Percentiles rank a stretch among this genome's conserved stretches.
Evolutionary conservation across 1,139 yeast genomes (phyloP).

Genomic region (Blastobotrys raffinosifermentans): DNA sequence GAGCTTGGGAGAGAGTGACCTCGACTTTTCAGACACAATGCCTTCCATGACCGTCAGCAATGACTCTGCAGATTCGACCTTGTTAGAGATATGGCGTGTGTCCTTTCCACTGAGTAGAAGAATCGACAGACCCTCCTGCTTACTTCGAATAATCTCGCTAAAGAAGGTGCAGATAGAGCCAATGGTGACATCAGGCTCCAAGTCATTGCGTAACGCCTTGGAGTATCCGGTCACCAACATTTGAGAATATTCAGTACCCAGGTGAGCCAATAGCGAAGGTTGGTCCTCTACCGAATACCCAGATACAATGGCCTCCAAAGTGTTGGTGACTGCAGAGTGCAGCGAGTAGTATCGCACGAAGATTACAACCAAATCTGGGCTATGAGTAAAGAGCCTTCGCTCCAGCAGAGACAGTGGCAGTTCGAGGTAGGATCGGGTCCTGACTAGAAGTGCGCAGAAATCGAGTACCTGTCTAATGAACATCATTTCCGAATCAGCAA

Average conservation of each 20-base stretch:
- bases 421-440: slow-evolving; percentile 49
- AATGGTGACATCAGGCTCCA: slow-evolving; percentile 52
- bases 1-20: slow-evolving; percentile 24
- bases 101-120: slow-evolving; percentile 70
- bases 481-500: slow-evolving; percentile 25
- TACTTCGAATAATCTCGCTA: slow-evolving; percentile 60
- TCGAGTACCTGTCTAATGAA: slow-evolving; percentile 36
- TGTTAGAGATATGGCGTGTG: slow-evolving; percentile 33
- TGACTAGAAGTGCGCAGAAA: slow-evolving; percentile 43
- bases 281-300: slow-evolving; percentile 45
- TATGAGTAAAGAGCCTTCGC: slow-evolving; percentile 46
- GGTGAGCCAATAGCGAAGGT: slow-evolving; percentile 76
- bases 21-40: slow-evolving; percentile 40
- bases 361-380: slow-evolving; percentile 54
- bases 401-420: slow-evolving; percentile 61
- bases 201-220: slow-evolving; percentile 52
- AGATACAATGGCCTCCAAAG: slow-evolving; percentile 57
- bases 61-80: slow-evolving; percentile 27
- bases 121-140: slow-evolving; percentile 83
- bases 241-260: slow-evolving; percentile 60
- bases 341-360: slow-evolving; percentile 48
- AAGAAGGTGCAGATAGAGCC: slow-evolving; percentile 63
- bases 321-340: slow-evolving; percentile 48
- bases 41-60: slow-evolving; percentile 56
- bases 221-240: slow-evolving; percentile 54